Evolutionary conservation across 2,329 filamentous ascomycete species (phyloP).

Genomic region (Fusarium succisae): DNA sequence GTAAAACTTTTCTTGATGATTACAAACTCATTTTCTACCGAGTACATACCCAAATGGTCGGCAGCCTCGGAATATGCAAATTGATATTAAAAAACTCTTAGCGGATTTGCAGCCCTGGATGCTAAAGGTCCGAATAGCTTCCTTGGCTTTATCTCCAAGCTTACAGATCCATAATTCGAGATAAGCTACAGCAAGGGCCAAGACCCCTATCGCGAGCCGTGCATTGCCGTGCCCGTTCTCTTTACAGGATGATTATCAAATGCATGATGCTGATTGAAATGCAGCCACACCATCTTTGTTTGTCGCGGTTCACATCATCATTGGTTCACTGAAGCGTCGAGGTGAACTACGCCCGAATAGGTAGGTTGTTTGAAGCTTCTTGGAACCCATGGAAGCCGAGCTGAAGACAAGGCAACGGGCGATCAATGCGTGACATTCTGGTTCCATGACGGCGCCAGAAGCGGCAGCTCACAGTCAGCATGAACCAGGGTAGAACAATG

Average conservation of each 20-base stretch:
- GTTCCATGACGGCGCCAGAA: conserved; percentile 1
- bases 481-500: background rate
- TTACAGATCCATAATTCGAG: conserved; percentile 9
- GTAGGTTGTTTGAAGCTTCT: conserved; percentile 18
- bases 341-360: conserved; percentile 7
- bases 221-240: background rate
- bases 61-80: background rate
- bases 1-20: background rate
- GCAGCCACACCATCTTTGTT: conserved; percentile 2
- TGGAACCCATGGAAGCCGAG: conserved; percentile 17
- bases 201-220: background rate
- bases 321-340: background rate
- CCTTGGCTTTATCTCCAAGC: background rate
- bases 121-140: conserved; percentile 23
- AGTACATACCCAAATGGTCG: background rate
- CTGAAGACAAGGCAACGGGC: conserved; percentile 23
- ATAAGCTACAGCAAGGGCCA: background rate
- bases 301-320: background rate
- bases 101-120: background rate
- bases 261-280: background rate
- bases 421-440: conserved; percentile 23
- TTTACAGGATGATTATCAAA: background rate
- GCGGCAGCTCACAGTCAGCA: conserved; percentile 16
- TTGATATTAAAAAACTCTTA: background rate
- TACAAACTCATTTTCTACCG: background rate